Percentiles rank a stretch among this genome's conserved stretches.
Conservation (phyloP, 2,329 filamentous ascomycete species). For the Bisporella sp. region DNA sequence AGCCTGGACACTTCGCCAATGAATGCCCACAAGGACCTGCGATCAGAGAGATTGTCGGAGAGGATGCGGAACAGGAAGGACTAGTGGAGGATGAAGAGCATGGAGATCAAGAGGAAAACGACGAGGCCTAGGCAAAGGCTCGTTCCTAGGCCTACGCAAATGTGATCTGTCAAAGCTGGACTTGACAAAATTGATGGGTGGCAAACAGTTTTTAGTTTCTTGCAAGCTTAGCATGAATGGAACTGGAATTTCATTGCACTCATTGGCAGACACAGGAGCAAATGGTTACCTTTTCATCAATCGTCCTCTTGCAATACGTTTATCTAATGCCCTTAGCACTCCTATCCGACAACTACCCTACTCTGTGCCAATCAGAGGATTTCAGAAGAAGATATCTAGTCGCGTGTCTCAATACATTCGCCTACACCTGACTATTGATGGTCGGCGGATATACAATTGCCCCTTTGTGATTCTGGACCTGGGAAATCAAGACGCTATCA, state of each 20-base stretch:
- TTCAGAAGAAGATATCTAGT: background rate
- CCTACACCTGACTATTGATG: background rate
- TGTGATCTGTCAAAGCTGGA: background rate
- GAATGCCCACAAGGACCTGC: no score
- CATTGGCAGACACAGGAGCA: background rate
- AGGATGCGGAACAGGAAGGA: no score
- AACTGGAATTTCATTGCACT: background rate
- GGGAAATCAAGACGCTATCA: no score
- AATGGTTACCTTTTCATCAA: background rate
- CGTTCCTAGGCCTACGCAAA: no score
- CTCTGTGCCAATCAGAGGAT: background rate
- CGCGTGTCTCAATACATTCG: background rate
- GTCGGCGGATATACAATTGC: background rate
- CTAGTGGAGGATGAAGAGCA: no score
- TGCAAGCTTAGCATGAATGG: background rate
- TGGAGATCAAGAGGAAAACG: no score
- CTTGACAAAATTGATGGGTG: background rate
- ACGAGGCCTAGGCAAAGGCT: no score
- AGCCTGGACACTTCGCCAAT: no score
- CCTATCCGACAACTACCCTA: background rate
- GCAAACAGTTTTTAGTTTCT: background rate
- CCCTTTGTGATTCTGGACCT: no score
- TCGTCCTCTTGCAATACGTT: background rate
- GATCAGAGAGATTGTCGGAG: no score
- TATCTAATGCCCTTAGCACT: background rate